These are phyloP conservation scores for Trichoderma sp. DNA, from an alignment of 2,329 filamentous ascomycete species.

Conservation along the genomic window DNA sequence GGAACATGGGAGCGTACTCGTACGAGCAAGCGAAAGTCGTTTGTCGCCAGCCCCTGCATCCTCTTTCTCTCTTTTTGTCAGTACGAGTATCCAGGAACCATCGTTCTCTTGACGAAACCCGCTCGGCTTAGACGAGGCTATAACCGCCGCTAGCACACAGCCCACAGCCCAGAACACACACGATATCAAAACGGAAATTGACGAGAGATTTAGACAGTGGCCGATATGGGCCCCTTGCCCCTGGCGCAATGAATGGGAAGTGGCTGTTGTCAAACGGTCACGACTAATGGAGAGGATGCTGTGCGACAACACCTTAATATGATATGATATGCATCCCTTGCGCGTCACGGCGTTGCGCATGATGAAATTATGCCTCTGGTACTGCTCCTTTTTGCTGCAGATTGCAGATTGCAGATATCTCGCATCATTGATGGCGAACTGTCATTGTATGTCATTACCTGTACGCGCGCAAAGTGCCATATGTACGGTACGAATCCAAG, in stretches of 20 bases:
- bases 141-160: slow-evolving; percentile 5
- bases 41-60: background rate
- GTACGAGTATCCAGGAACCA: background rate
- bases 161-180: background rate
- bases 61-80: background rate
- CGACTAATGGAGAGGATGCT: background rate
- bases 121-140: slow-evolving; percentile 4
- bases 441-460: background rate
- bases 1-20: background rate
- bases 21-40: background rate
- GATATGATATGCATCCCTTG: background rate
- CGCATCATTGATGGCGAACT: background rate
- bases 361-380: background rate
- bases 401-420: background rate
- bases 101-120: background rate
- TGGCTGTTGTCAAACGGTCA: background rate
- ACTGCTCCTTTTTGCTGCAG: background rate
- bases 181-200: background rate
- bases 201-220: background rate
- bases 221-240: background rate
- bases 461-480: background rate
- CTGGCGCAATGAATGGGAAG: background rate
- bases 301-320: background rate
- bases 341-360: background rate
- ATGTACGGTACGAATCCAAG: no score